A percentile compares a stretch with the other conserved stretches of the same genome.
phyloP scores from a whole-genome alignment of 2,329 filamentous ascomycete genomes.

The Talaromyces sp. region DNA sequence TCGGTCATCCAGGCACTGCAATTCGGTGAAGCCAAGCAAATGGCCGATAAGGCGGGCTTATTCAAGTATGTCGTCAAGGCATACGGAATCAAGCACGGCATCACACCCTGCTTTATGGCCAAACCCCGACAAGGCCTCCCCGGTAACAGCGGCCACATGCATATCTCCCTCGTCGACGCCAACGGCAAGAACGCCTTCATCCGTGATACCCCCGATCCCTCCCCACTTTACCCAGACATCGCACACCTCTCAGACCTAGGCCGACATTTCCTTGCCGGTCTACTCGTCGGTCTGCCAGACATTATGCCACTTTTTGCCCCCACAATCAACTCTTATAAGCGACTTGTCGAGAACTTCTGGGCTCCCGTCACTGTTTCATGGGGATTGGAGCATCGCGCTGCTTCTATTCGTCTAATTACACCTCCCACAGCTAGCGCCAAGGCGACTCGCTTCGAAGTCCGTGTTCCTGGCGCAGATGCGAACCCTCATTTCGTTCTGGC shows the following conservation, averaged over 20 bases:
- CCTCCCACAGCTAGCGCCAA: constrained; percentile 83
- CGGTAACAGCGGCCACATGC: constrained; percentile 94
- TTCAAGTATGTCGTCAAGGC: constrained; percentile 97
- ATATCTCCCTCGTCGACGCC: constrained; percentile 81
- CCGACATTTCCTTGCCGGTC: constrained; percentile 86
- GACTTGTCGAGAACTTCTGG: constrained; percentile 98
- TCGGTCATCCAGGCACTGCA: constrained; percentile 65
- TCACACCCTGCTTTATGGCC: constrained; percentile 98
- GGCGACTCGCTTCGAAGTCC: constrained; percentile 88
- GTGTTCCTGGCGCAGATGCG: constrained; percentile 90
- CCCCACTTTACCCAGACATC: constrained; percentile 74
- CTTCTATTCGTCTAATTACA: constrained; percentile 84
- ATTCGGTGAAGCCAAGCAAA: constrained; percentile 81
- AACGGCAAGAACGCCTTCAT: constrained; percentile 83
- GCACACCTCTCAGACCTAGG: constrained; percentile 82
- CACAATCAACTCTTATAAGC: constrained; percentile 97
- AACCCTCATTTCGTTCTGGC: constrained; percentile 87
- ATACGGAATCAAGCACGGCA: constrained; percentile 80
- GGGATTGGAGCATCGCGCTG: constrained; percentile 93
- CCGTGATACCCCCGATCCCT: constrained; percentile 70
- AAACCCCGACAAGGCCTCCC: constrained; percentile 90
- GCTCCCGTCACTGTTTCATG: constrained; percentile 96
- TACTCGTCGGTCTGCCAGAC: constrained; percentile 86
- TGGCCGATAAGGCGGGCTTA: constrained; percentile 87
- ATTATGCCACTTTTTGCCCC: constrained; percentile 95